Evolutionary conservation across 106 monocot species (phyloP).

Genomic region (Xerophyta viscosa): DNA sequence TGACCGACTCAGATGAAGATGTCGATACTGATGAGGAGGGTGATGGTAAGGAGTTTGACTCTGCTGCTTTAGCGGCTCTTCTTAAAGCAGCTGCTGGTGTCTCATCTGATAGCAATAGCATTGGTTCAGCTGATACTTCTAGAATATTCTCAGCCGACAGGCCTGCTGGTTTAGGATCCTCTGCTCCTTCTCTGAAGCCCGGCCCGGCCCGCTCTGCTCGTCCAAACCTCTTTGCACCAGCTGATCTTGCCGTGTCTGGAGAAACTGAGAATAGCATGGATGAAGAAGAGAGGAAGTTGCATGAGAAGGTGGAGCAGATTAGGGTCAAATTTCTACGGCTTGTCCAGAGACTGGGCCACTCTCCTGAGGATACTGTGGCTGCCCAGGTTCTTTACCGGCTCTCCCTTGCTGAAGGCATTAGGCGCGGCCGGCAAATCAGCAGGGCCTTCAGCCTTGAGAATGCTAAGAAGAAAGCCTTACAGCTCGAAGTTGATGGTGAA

Average conservation of each 20-base stretch:
- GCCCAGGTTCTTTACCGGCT: constrained; percentile 81
- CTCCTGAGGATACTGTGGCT: constrained; percentile 80
- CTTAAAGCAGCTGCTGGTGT: constrained; percentile 67
- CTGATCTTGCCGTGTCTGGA: constrained; percentile 43
- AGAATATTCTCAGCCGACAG: constrained; percentile 61
- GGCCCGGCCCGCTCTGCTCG: constrained; percentile 24
- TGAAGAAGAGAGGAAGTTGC: constrained; percentile 75
- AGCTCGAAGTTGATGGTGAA: constrained; percentile 52
- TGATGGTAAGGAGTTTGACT: constrained; percentile 54
- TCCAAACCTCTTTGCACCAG: constrained; percentile 35
- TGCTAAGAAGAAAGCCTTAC: constrained; percentile 58
- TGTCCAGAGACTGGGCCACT: constrained; percentile 63
- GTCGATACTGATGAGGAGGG: constrained; percentile 52
- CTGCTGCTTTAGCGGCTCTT: constrained; percentile 73
- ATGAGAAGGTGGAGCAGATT: constrained; percentile 82
- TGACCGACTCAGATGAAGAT: constrained; percentile 46
- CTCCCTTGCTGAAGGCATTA: constrained; percentile 76
- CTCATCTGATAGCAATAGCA: constrained; percentile 36
- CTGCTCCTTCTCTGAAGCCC: constrained; percentile 50
- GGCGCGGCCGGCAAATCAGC: constrained; percentile 50
- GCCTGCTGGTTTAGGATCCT: constrained; percentile 72
- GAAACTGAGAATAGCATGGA: constrained; percentile 55
- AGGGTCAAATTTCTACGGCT: constrained; percentile 88
- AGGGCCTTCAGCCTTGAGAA: constrained; percentile 43
- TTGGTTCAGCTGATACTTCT: constrained; percentile 40